These are phyloP conservation scores for Epichloe uncinata DNA, from an alignment of 2,329 filamentous ascomycete species.

Conservation along the genomic window DNA sequence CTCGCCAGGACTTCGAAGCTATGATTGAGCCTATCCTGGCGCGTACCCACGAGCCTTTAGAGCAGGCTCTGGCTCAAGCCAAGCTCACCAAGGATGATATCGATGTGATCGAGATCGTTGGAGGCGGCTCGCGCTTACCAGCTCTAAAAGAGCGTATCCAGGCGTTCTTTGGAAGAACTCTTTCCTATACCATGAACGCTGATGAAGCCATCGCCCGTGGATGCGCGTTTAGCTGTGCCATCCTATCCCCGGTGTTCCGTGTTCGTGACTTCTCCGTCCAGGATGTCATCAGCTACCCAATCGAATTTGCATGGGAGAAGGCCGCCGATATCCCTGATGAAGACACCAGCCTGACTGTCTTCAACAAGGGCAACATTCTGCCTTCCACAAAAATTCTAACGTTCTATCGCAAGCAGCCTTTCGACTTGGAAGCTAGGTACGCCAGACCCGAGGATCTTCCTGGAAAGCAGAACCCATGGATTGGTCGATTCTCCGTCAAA, in stretches of 20 bases:
- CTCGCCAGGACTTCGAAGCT: slow-evolving; percentile 85
- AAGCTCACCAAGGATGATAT: slow-evolving; percentile 87
- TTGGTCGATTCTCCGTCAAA: slow-evolving; percentile 96
- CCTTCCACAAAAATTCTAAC: slow-evolving; percentile 98
- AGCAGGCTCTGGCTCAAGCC: slow-evolving; percentile 88
- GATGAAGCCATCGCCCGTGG: slow-evolving; percentile 94
- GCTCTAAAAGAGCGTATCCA: slow-evolving; percentile 82
- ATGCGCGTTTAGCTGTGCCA: slow-evolving; percentile 94
- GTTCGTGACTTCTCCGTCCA: slow-evolving; percentile 96
- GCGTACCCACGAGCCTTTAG: slow-evolving; percentile 59
- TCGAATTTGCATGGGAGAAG: slow-evolving; percentile 99
- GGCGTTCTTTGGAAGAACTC: slow-evolving; percentile 78
- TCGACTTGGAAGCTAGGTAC: slow-evolving; percentile 92
- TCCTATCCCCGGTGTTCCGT: slow-evolving; percentile 93
- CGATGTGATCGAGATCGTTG: slow-evolving; percentile 83
- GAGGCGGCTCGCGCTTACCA: slow-evolving; percentile 88
- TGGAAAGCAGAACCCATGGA: slow-evolving; percentile 86
- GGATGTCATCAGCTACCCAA: slow-evolving; percentile 95
- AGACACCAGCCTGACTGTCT: slow-evolving; percentile 92
- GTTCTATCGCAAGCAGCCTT: slow-evolving; percentile 96
- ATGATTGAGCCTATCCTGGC: slow-evolving; percentile 75
- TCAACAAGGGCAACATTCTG: slow-evolving; percentile 93
- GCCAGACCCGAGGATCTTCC: slow-evolving; percentile 76
- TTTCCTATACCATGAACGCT: slow-evolving; percentile 96
- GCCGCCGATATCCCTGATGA: slow-evolving; percentile 96